Percentiles rank a stretch among this genome's conserved stretches.
These are phyloP conservation scores for Gymnopus androsaceus DNA, from an alignment of 1,284 basidiomycete species.

Conservation along the genomic window DNA sequence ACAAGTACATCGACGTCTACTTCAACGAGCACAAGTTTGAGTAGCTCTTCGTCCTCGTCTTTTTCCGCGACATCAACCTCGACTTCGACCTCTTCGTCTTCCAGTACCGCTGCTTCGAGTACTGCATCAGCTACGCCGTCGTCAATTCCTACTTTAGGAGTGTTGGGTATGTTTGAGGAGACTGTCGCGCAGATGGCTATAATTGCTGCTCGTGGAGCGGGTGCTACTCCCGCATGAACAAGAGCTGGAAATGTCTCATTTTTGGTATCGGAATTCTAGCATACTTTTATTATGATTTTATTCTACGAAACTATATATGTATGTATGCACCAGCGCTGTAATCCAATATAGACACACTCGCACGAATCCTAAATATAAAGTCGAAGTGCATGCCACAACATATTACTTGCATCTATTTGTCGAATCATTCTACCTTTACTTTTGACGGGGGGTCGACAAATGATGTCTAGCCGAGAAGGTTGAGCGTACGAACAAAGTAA, in stretches of 20 bases:
- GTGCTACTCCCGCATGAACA: not conserved
- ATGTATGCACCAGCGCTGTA: too few species aligned
- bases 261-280: not conserved
- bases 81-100: not conserved
- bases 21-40: slow-evolving; percentile 4
- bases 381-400: too few species aligned
- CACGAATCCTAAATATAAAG: too few species aligned
- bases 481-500: not conserved
- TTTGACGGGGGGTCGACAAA: slow-evolving; percentile 49
- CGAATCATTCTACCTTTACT: slow-evolving; percentile 43
- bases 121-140: slow-evolving; percentile 1
- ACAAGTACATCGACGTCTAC: slow-evolving; percentile 2
- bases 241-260: not conserved
- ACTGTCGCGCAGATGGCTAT: not conserved
- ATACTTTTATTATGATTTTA: too few species aligned
- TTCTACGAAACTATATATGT: too few species aligned
- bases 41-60: slow-evolving; percentile 6
- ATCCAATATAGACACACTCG: too few species aligned
- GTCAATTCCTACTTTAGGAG: not conserved
- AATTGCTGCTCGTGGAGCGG: not conserved
- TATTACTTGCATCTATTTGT: too few species aligned
- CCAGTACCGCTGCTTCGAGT: slow-evolving; percentile 1
- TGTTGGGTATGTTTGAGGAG: not conserved
- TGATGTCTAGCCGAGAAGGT: slow-evolving; percentile 36
- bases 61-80: not conserved